A percentile compares a stretch with the other conserved stretches of the same genome.
Conservation (phyloP, 805 yeast species). For the baker's yeast (Saccharomyces cerevisiae) region DNA sequence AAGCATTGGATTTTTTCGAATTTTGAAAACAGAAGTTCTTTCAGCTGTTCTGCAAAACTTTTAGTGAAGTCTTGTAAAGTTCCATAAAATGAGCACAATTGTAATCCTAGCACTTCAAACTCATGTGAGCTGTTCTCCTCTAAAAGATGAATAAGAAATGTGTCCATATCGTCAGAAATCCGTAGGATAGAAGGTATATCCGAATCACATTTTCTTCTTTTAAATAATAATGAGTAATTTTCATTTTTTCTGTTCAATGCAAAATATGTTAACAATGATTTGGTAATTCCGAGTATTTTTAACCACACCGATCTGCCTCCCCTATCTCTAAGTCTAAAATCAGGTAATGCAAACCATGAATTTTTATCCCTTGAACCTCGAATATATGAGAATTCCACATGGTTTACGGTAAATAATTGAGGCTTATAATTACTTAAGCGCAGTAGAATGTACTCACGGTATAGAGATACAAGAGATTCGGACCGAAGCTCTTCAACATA, state of each 20-base stretch:
- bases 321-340: slow-evolving; percentile 11
- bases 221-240: slow-evolving; percentile 11
- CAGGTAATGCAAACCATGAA: slow-evolving; percentile 14
- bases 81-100: slow-evolving; percentile 14
- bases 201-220: slow-evolving; percentile 14
- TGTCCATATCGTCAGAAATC: slow-evolving; percentile 8
- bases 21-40: slow-evolving; percentile 7
- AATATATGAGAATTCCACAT: neutral
- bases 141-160: slow-evolving; percentile 15
- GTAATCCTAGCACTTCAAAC: slow-evolving; percentile 13
- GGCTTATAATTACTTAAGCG: neutral
- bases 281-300: slow-evolving; percentile 9
- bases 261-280: slow-evolving; percentile 13
- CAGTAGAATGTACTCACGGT: neutral
- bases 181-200: slow-evolving; percentile 8
- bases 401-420: neutral
- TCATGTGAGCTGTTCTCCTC: slow-evolving; percentile 1
- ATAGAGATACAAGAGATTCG: slow-evolving; percentile 1
- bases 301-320: slow-evolving; percentile 15
- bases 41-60: slow-evolving; percentile 2
- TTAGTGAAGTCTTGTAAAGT: slow-evolving; percentile 4
- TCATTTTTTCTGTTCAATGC: neutral
- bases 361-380: neutral
- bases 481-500: slow-evolving; percentile 1
- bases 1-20: slow-evolving; percentile 12